Base-by-base conservation (phyloP, 2,329 filamentous ascomycete species). In the Aquanectria penicillioides region DNA sequence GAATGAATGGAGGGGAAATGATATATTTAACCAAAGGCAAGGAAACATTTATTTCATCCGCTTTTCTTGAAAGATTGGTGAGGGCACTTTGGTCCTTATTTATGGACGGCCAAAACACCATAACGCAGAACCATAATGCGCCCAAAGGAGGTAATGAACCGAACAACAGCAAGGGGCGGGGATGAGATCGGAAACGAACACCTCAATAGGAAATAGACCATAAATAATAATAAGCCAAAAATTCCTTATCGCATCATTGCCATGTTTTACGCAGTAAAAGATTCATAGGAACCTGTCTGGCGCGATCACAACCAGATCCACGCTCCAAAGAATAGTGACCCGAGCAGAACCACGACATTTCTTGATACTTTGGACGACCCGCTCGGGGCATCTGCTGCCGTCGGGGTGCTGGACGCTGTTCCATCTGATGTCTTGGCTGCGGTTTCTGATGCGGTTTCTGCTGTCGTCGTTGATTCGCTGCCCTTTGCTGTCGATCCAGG, bases 91-190 rank as follows among this genome's bases (percentile, higher is more conserved):
- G n/a, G n/a, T n/a, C n/a, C n/a, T 47, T 69, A 69, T 54, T 31
- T 20, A 3, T 31, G 10, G 29, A 15, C 40, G 13, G 10, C 10
- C 12, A n/a, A 13, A 22, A 15, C 29, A 38, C 18, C 62, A 66
- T 69, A 69, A 69, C 65, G 52, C 23, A 17, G 29, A 65, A 67
- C 38, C 65, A 69, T 69, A 69, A 69, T 58, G 58, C 37, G n/a
- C 31, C 10, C 15, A 3, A 34, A 22, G 11, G 12, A 9, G 28
- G 26, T 13, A 18, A 52, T 28, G 11, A 3, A 13, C 10, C 6
- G 17, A 37, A 25, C 26, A 13, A n/a, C n/a, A n/a, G n/a, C n/a
- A n/a, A n/a, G 22, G 26, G 25, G 18, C 18, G 18, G 11, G 44
- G 13, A 20, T 4, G 12, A 36, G 12, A 12, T 13, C 17, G 15